These are phyloP conservation scores for Russula ochroleuca DNA, from an alignment of 768 basidiomycete species.

Conservation along the genomic window DNA sequence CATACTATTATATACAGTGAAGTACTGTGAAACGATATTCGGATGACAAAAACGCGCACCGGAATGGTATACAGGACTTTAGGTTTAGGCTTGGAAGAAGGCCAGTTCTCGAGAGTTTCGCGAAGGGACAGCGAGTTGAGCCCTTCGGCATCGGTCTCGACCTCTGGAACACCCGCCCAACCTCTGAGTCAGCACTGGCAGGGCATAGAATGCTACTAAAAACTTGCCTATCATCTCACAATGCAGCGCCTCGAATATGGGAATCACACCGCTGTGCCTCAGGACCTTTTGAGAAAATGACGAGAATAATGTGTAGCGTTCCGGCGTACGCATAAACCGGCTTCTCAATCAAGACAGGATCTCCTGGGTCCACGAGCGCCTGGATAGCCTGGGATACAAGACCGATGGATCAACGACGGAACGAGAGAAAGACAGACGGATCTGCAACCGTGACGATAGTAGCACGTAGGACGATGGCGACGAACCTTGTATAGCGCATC, in stretches of 20 bases:
- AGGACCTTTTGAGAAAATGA: slow-evolving; percentile 12
- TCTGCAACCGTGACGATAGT: background rate
- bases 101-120: slow-evolving; percentile 69
- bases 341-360: slow-evolving; percentile 75
- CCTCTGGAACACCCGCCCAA: slow-evolving; percentile 44
- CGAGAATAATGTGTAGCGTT: background rate
- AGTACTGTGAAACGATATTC: background rate
- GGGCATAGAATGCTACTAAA: background rate
- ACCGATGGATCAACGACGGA: slow-evolving; percentile 1
- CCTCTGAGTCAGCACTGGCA: background rate
- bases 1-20: slow-evolving; percentile 48
- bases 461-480: background rate
- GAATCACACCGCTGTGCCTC: slow-evolving; percentile 59
- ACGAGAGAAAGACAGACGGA: background rate
- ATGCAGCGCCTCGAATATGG: slow-evolving; percentile 53
- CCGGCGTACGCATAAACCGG: slow-evolving; percentile 67
- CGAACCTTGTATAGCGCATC: slow-evolving; percentile 83
- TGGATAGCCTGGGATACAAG: slow-evolving; percentile 52
- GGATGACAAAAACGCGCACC: slow-evolving; percentile 34
- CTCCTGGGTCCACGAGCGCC: slow-evolving; percentile 71
- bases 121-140: slow-evolving; percentile 58
- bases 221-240: slow-evolving; percentile 56
- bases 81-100: slow-evolving; percentile 62
- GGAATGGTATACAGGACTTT: slow-evolving; percentile 80
- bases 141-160: slow-evolving; percentile 72